Base-by-base conservation (phyloP, 78 protist genomes). In the Dictyostelium brefeldianum region DNA sequence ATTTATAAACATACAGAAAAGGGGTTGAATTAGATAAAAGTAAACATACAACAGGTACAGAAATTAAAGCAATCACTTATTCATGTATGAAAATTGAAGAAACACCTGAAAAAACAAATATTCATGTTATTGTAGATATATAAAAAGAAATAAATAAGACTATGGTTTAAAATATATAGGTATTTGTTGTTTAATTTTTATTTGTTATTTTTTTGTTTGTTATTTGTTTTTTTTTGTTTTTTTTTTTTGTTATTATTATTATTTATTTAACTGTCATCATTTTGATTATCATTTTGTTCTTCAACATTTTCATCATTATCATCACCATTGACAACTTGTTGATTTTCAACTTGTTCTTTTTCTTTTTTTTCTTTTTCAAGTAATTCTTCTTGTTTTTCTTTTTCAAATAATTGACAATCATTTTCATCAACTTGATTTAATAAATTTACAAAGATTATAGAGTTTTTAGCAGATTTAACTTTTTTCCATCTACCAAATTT, bases 401-500 rank as follows among this genome's bases (percentile, higher is more conserved):
- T 18, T 57, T 22, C n/a, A 46, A n/a, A 18, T 27, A 25, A n/a
- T 36, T 36, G 43, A 36, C 43, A 36, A 29, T 82, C 54, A 31
- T 64, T 50, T 17, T 20, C 65, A 25, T 82, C 27, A 25, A 48
- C 54, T 20, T 27, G 20, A 36, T 80, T 59, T 18, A 7, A 64
- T 56, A 95, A 78, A 51, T 62, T 79, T 43, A 92, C 64, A 29
- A 96, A 31, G 18, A 80, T 73, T 3, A 92, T 53, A 2, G 82
- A 43, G 22, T 91, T 96, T 78, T 81, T 65, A 18, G 64, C 94
- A 8, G 29, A 46, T 15, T 56, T 53, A 14, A 92, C 36, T n/a
- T 43, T 78, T 18, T 81, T 53, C 98, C 98, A 97, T 36, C 97
- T 59, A 4, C 98, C 98, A 15, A 97, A 80, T 50, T 93, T 80